Conservation (phyloP, 2,329 filamentous ascomycete species). For the Thielaviopsis ethacetica region DNA sequence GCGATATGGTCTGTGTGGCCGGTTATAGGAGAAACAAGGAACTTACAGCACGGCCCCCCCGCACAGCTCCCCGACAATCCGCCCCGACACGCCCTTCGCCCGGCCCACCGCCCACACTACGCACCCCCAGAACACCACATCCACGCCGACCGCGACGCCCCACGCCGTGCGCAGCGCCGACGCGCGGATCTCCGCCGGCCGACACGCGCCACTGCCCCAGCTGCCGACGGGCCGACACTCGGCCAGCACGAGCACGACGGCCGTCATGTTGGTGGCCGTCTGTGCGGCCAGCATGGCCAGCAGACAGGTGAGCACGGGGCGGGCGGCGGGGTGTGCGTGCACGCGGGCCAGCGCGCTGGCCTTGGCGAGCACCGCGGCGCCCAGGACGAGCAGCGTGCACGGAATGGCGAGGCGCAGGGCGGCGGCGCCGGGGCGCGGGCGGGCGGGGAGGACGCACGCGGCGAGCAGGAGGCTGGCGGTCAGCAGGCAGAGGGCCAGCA, state of each 20-base stretch:
- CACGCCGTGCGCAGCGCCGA: neutral
- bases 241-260: neutral
- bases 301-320: neutral
- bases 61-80: neutral
- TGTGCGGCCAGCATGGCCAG: neutral
- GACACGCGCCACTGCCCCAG: neutral
- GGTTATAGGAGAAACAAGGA: no score
- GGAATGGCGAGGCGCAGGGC: neutral
- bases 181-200: neutral
- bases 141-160: neutral
- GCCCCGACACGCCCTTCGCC: neutral
- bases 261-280: neutral
- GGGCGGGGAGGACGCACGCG: neutral
- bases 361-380: neutral
- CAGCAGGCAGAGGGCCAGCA: neutral
- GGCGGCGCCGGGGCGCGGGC: no score
- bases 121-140: constrained; percentile 1
- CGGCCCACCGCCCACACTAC: neutral
- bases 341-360: neutral
- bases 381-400: neutral
- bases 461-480: neutral
- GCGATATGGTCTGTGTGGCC: no score
- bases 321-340: neutral
- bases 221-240: neutral
- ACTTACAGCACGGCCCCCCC: neutral